Percentiles rank a stretch among this genome's conserved stretches.
phyloP scores from a whole-genome alignment of 192 early-diverging fungal genomes.

The Umbelopsis ramanniana region DNA sequence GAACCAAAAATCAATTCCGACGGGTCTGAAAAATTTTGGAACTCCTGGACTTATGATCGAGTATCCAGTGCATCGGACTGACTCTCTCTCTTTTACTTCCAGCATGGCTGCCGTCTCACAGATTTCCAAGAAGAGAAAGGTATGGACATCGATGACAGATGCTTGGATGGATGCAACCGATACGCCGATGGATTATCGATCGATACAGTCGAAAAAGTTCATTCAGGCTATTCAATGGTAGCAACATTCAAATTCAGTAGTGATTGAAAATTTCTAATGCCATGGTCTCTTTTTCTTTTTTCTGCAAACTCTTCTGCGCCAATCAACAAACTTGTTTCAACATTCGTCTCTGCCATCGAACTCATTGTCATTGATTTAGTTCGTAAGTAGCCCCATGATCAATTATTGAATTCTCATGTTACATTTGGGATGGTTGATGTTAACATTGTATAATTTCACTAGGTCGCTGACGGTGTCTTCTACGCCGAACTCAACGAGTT shows the following conservation, averaged over 20 bases:
- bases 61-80: background rate
- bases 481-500: slow-evolving; percentile 99
- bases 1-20: too few relatives aligned
- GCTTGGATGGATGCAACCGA: slow-evolving; percentile 32
- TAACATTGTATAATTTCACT: background rate
- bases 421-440: background rate
- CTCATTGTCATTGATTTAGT: slow-evolving; percentile 12
- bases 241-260: slow-evolving; percentile 10
- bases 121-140: slow-evolving; percentile 80
- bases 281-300: background rate
- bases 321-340: background rate
- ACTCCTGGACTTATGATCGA: too few relatives aligned
- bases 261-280: background rate
- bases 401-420: background rate
- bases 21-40: too few relatives aligned
- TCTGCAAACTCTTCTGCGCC: background rate
- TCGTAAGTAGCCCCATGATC: slow-evolving; percentile 26
- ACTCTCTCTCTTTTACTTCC: slow-evolving; percentile 21
- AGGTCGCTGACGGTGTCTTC: slow-evolving; percentile 99
- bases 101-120: slow-evolving; percentile 46
- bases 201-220: background rate
- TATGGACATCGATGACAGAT: slow-evolving; percentile 34
- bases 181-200: slow-evolving; percentile 17
- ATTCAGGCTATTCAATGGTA: background rate
- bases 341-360: background rate